phyloP scores from a whole-genome alignment of 495 filamentous ascomycete genomes.

The Lasiosphaeris hirsuta region DNA sequence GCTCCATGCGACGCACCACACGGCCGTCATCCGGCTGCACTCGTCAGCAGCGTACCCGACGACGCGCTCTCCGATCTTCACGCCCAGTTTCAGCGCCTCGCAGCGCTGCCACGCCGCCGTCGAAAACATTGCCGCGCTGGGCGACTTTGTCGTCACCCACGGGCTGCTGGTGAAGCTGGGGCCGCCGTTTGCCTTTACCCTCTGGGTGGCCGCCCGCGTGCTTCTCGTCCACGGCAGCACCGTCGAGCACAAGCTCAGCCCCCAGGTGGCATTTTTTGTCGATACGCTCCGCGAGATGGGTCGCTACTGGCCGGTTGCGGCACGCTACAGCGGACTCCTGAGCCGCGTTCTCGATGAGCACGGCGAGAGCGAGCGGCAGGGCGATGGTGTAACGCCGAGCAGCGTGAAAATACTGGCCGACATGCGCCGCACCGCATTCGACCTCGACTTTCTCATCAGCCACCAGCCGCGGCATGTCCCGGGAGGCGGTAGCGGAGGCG shows the following conservation, averaged over 20 bases:
- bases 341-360: conserved; percentile 82
- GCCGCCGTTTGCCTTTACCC: conserved; percentile 81
- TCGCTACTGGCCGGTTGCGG: conserved; percentile 77
- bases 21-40: conserved; percentile 81
- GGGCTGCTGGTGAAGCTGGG: conserved; percentile 75
- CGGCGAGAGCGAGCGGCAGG: conserved; percentile 67
- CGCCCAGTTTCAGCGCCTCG: conserved; percentile 74
- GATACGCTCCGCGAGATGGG: conserved; percentile 77
- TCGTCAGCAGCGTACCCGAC: conserved; percentile 92
- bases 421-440: conserved; percentile 82
- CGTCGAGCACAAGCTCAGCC: conserved; percentile 74
- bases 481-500: conserved; percentile 19
- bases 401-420: conserved; percentile 83
- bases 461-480: conserved; percentile 65
- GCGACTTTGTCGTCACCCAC: conserved; percentile 68
- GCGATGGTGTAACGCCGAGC: conserved; percentile 71
- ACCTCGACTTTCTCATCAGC: conserved; percentile 82
- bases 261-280: conserved; percentile 74
- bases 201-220: conserved; percentile 88
- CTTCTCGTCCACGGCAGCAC: conserved; percentile 85
- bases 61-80: conserved; percentile 79
- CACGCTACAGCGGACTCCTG: conserved; percentile 74
- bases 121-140: conserved; percentile 75
- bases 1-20: conserved; percentile 73
- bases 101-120: conserved; percentile 79